A percentile compares a stretch with the other conserved stretches of the same genome.
Conservation (phyloP, 202 grass and related monocot species). For the Zoysia matrella region DNA sequence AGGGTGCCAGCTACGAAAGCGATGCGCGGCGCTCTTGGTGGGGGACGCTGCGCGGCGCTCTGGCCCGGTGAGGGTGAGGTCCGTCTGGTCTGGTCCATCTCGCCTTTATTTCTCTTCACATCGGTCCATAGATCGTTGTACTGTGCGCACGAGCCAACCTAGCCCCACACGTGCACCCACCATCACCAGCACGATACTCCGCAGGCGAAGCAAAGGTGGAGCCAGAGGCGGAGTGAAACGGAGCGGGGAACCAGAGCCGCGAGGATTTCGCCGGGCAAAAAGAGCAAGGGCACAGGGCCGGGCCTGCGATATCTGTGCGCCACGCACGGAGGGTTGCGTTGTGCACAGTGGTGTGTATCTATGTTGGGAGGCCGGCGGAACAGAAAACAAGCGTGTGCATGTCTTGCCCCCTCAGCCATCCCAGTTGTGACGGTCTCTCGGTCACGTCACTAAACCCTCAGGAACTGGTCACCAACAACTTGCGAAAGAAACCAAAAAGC, state of each 20-base stretch:
- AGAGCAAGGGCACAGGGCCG: not conserved
- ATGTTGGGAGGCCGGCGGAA: not conserved
- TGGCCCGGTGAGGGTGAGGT: not conserved
- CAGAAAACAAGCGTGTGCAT: not conserved
- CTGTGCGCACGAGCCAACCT: conserved; percentile 6
- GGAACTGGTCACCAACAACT: too few species aligned
- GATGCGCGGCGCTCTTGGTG: conserved; percentile 5
- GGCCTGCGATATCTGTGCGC: too few species aligned
- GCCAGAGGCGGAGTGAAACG: not conserved
- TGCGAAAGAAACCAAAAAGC: too few species aligned
- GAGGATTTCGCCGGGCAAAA: too few species aligned
- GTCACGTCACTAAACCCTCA: too few species aligned
- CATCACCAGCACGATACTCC: not conserved
- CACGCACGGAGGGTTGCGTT: not conserved
- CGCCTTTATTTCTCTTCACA: conserved; percentile 6
- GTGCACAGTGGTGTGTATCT: not conserved
- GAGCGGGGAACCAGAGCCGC: not conserved
- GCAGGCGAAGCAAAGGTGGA: not conserved
- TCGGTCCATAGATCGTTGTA: not conserved
- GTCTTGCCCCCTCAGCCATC: too few species aligned
- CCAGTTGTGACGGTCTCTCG: too few species aligned
- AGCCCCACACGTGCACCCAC: conserved; percentile 35
- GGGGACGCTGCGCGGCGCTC: too few species aligned
- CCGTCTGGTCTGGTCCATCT: conserved; percentile 17
- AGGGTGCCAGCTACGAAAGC: conserved; percentile 32